Conservation (phyloP, 1,139 yeast species). For the Scheffersomyces illinoinensis region DNA sequence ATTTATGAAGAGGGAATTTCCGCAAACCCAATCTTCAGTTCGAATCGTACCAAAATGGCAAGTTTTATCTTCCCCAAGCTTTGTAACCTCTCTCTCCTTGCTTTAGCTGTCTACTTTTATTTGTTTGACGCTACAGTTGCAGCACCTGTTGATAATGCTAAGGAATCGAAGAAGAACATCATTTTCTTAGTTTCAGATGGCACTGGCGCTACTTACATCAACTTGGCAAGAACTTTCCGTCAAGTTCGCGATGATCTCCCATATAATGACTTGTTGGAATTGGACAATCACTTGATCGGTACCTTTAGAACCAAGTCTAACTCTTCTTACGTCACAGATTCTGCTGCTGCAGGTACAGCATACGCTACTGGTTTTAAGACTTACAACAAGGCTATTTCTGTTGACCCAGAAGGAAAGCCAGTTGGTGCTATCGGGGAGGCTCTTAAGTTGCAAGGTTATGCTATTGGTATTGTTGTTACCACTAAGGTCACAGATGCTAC, state of each 20-base stretch:
- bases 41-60: background rate
- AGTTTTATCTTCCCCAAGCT: constrained; percentile 2
- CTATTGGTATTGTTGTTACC: constrained; percentile 85
- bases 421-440: constrained; percentile 87
- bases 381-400: constrained; percentile 85
- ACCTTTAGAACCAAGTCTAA: constrained; percentile 76
- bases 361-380: constrained; percentile 77
- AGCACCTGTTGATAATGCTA: constrained; percentile 1
- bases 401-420: constrained; percentile 58
- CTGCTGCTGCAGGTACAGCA: constrained; percentile 95
- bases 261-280: constrained; percentile 51
- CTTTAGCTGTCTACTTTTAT: constrained; percentile 3
- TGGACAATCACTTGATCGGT: constrained; percentile 74
- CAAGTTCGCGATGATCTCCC: constrained; percentile 56
- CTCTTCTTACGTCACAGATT: constrained; percentile 74
- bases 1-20: constrained; percentile 56
- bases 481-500: constrained; percentile 84
- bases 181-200: constrained; percentile 91
- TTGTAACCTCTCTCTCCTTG: background rate
- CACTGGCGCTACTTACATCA: constrained; percentile 84
- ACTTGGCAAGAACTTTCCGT: constrained; percentile 69
- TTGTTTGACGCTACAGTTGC: background rate
- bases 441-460: constrained; percentile 71
- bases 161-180: constrained; percentile 50
- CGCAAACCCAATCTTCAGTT: background rate